phyloP scores from a whole-genome alignment of 257 asterid species.

The Solanum neorickii region DNA sequence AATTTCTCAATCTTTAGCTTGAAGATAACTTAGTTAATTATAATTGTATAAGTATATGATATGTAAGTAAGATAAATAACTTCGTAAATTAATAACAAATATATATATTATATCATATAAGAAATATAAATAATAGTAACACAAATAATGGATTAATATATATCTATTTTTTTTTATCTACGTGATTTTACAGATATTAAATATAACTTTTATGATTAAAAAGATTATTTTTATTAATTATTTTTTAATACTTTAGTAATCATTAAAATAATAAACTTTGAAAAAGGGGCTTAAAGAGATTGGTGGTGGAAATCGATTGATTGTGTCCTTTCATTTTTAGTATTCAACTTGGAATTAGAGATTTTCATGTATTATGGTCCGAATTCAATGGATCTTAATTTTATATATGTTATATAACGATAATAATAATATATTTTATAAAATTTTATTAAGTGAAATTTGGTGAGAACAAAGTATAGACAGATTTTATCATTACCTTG shows the following conservation, averaged over 20 bases:
- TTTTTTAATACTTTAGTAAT: neutral
- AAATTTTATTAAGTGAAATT: too few relatives aligned
- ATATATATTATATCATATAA: neutral
- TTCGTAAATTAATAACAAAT: neutral
- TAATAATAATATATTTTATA: too few relatives aligned
- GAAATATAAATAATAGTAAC: neutral
- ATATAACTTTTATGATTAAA: neutral
- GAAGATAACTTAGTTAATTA: neutral
- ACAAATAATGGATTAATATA: neutral
- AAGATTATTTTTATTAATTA: too few relatives aligned
- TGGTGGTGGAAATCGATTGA: neutral
- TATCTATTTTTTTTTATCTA: too few relatives aligned
- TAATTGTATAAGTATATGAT: neutral
- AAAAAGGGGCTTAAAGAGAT: neutral
- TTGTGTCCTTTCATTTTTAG: neutral
- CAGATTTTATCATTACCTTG: too few relatives aligned
- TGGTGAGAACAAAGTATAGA: accelerated
- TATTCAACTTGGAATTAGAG: neutral
- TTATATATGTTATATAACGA: too few relatives aligned
- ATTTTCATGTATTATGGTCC: neutral
- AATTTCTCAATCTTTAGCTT: neutral
- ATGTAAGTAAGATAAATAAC: neutral
- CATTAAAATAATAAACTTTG: neutral
- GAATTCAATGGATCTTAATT: neutral
- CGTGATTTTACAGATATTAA: too few relatives aligned